Conservation (phyloP, 805 yeast genomes). For the Zygosaccharomyces bailii region DNA sequence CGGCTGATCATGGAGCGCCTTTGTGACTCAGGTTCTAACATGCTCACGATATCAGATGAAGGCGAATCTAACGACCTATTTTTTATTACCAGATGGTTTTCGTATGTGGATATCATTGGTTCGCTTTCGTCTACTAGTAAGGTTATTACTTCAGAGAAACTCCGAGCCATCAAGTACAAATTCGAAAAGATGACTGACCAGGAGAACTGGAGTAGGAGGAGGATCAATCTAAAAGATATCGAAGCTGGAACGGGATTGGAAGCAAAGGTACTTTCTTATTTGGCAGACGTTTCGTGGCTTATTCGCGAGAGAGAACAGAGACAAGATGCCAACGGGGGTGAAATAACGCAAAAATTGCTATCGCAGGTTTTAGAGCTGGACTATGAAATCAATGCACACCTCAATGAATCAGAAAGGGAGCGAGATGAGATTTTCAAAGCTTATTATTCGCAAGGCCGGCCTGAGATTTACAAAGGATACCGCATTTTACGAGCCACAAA, state of each 20-base stretch:
- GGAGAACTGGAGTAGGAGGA: constrained; percentile 13
- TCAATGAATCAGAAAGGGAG: constrained; percentile 25
- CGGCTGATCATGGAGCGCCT: constrained; percentile 45
- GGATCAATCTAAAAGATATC: constrained; percentile 41
- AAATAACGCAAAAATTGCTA: constrained; percentile 8
- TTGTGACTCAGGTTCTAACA: constrained; percentile 12
- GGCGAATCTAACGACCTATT: constrained; percentile 35
- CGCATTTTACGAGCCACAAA: constrained; percentile 47
- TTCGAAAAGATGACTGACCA: constrained; percentile 18
- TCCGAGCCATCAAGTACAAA: constrained; percentile 17
- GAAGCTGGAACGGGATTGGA: constrained; percentile 69
- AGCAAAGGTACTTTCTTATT: constrained; percentile 53
- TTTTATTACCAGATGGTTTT: constrained; percentile 66
- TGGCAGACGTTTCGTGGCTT: constrained; percentile 47
- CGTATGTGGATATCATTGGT: constrained; percentile 63
- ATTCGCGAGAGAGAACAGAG: constrained; percentile 34
- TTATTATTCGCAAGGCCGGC: constrained; percentile 11
- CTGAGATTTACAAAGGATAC: constrained; percentile 20
- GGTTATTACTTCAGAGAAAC: constrained; percentile 11
- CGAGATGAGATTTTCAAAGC: constrained; percentile 27
- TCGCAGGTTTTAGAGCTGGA: constrained; percentile 42
- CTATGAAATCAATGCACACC: constrained; percentile 28
- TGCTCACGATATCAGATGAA: constrained; percentile 15
- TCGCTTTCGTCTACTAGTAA: constrained; percentile 52
- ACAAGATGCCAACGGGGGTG: constrained; percentile 18